These are phyloP conservation scores for Pichia heedii DNA, from an alignment of 805 yeast genomes.

Conservation along the genomic window DNA sequence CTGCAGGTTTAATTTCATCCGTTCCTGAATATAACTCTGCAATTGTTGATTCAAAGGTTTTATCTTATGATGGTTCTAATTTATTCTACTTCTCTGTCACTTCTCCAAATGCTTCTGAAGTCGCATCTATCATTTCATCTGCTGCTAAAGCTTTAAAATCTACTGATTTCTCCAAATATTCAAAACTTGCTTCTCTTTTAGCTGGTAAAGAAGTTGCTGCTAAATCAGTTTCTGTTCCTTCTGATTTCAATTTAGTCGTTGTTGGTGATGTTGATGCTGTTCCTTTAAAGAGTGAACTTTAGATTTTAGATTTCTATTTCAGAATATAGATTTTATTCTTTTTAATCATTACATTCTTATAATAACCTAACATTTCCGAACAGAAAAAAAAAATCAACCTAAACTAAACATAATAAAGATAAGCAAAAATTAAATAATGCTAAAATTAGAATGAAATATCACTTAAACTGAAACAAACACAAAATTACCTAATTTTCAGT, in stretches of 20 bases:
- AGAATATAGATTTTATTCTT: neutral
- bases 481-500: neutral
- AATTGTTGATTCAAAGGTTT: slow-evolving; percentile 41
- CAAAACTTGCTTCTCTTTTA: slow-evolving; percentile 41
- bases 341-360: neutral
- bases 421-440: neutral
- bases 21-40: slow-evolving; percentile 46
- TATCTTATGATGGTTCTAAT: slow-evolving; percentile 69
- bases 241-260: slow-evolving; percentile 75
- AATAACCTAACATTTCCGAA: neutral
- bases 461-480: neutral
- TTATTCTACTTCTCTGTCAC: slow-evolving; percentile 64
- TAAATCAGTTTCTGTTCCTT: slow-evolving; percentile 31
- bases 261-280: slow-evolving; percentile 80
- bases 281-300: slow-evolving; percentile 87
- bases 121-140: slow-evolving; percentile 51
- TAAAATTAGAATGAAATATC: neutral
- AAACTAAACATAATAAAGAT: too few species aligned
- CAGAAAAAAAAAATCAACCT: slow-evolving; percentile 1
- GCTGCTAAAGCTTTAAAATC: slow-evolving; percentile 45
- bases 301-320: slow-evolving; percentile 20
- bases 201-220: slow-evolving; percentile 32
- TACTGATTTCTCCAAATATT: slow-evolving; percentile 30
- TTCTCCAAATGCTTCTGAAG: slow-evolving; percentile 49
- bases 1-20: slow-evolving; percentile 53